phyloP scores from a whole-genome alignment of 2,329 filamentous ascomycete species.

The Fusarium hostae region DNA sequence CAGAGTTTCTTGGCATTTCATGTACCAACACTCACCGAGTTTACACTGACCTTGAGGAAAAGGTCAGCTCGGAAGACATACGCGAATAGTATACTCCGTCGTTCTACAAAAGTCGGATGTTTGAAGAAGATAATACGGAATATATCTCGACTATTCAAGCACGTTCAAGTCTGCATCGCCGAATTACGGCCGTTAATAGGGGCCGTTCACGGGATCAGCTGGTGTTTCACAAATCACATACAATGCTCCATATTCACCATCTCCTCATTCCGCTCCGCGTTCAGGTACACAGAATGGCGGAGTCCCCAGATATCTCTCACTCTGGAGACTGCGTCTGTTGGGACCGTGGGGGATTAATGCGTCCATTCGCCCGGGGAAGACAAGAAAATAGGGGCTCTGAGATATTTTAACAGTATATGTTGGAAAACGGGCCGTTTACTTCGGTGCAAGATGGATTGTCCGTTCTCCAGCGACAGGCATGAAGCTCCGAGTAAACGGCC shows the following conservation, averaged over 20 bases:
- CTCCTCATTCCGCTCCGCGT: not conserved
- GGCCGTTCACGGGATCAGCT: constrained; percentile 27
- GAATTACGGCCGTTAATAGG: constrained; percentile 31
- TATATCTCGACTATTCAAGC: constrained; percentile 11
- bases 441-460: constrained; percentile 13
- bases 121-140: constrained; percentile 27
- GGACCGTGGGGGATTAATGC: constrained; percentile 11
- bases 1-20: constrained; percentile 3
- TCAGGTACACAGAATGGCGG: constrained; percentile 17
- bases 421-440: constrained; percentile 37
- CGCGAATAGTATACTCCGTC: not conserved
- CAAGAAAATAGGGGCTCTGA: constrained; percentile 19
- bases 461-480: constrained; percentile 41
- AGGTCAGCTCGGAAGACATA: constrained; percentile 5
- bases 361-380: not conserved
- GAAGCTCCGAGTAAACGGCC: constrained; percentile 43
- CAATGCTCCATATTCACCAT: constrained; percentile 10
- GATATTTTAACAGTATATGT: constrained; percentile 14
- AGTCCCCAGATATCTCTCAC: constrained; percentile 32
- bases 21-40: constrained; percentile 3
- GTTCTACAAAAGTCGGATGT: constrained; percentile 19
- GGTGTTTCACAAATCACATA: constrained; percentile 24
- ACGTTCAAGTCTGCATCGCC: constrained; percentile 19
- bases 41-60: not conserved
- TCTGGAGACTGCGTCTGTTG: constrained; percentile 3